Conservation (phyloP, 208 protist genomes). For the Wallacemonas collosoma region DNA sequence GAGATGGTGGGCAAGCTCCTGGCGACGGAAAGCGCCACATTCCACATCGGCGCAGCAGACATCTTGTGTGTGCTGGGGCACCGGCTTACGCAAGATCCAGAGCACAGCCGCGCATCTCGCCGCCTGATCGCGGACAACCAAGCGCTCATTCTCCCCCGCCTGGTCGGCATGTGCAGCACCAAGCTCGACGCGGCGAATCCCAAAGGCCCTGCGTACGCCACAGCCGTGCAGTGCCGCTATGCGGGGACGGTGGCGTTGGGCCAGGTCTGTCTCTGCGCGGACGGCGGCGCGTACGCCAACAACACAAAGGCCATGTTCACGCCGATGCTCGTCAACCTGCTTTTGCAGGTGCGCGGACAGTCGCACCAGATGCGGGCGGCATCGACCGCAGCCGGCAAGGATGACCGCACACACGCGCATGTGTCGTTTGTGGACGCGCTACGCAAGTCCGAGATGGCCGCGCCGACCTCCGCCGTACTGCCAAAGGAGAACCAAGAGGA, state of each 20-base stretch:
- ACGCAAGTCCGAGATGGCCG: slow-evolving; percentile 19
- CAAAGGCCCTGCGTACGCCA: slow-evolving; percentile 21
- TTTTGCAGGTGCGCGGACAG: slow-evolving; percentile 35
- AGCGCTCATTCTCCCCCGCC: slow-evolving; percentile 55
- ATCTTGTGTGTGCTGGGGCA: slow-evolving; percentile 62
- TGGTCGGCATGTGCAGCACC: slow-evolving; percentile 56
- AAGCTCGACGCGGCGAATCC: slow-evolving; percentile 22
- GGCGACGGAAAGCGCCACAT: slow-evolving; percentile 30
- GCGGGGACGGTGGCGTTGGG: slow-evolving; percentile 62
- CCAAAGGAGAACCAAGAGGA: slow-evolving; percentile 34
- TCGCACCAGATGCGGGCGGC: slow-evolving; percentile 16
- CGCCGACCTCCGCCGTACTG: slow-evolving; percentile 33
- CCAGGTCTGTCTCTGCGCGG: slow-evolving; percentile 53
- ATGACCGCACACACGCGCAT: not conserved
- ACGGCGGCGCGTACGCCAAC: slow-evolving; percentile 43
- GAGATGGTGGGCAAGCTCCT: slow-evolving; percentile 63
- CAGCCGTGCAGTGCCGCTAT: slow-evolving; percentile 46
- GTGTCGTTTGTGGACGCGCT: slow-evolving; percentile 22
- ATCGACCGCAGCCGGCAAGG: not conserved
- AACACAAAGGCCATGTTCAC: slow-evolving; percentile 33
- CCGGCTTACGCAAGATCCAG: slow-evolving; percentile 46
- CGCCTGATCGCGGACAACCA: slow-evolving; percentile 66
- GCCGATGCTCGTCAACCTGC: slow-evolving; percentile 64
- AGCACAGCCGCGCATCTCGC: slow-evolving; percentile 47
- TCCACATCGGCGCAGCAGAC: slow-evolving; percentile 68